These are phyloP conservation scores for Scheffersomyces spartinae DNA, from an alignment of 805 yeast species.

Conservation along the genomic window DNA sequence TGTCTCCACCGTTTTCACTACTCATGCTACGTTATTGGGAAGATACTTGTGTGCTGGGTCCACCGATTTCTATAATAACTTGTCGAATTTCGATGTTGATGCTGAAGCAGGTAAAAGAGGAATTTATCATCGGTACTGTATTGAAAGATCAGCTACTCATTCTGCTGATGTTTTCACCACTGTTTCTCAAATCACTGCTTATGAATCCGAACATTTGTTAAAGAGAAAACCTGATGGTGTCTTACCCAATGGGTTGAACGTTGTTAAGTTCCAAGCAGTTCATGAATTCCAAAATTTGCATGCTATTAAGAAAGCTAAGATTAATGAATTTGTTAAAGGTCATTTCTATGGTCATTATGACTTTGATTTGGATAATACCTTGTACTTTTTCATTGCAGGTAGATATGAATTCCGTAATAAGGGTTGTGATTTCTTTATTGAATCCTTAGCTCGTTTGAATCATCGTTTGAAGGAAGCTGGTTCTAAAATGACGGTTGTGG, in stretches of 20 bases:
- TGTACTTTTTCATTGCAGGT: constrained; percentile 94
- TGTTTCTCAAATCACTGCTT: constrained; percentile 95
- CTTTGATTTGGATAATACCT: constrained; percentile 86
- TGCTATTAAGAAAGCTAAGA: constrained; percentile 81
- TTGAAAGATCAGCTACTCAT: constrained; percentile 94
- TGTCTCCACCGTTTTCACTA: constrained; percentile 90
- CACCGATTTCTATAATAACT: constrained; percentile 88
- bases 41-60: constrained; percentile 94
- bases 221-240: constrained; percentile 98
- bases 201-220: constrained; percentile 82
- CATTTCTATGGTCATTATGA: constrained; percentile 96
- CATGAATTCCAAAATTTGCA: constrained; percentile 97
- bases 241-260: constrained; percentile 91
- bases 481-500: constrained; percentile 87
- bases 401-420: constrained; percentile 94
- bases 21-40: constrained; percentile 93
- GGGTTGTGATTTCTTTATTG: constrained; percentile 93
- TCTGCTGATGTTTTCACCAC: constrained; percentile 95
- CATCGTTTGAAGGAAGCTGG: constrained; percentile 72
- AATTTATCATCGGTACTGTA: constrained; percentile 91
- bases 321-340: constrained; percentile 90
- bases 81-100: constrained; percentile 85
- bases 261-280: constrained; percentile 91
- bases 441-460: constrained; percentile 83
- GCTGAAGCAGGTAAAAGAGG: constrained; percentile 98